Evolutionary conservation across 371 early-diverging fungal species (phyloP).

Genomic region (Saksenaea vasiformis): DNA sequence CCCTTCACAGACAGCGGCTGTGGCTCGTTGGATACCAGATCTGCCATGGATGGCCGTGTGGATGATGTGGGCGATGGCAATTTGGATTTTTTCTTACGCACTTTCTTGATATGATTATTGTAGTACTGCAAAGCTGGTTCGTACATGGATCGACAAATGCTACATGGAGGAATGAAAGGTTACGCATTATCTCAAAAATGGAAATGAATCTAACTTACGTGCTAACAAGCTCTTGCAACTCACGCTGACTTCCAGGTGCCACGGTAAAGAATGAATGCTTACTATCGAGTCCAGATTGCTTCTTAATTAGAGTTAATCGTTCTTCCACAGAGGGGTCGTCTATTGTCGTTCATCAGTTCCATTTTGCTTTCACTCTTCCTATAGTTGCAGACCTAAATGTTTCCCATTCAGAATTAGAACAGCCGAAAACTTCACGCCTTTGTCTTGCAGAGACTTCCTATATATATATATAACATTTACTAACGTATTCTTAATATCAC

Average conservation of each 20-base stretch:
- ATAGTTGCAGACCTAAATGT: conserved; percentile 16
- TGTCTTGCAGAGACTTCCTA: conserved; percentile 68
- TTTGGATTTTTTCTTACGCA: conserved; percentile 71
- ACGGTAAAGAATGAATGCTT: conserved; percentile 68
- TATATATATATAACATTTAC: conserved; percentile 19
- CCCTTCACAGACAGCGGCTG: conserved; percentile 61
- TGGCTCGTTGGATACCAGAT: conserved; percentile 33
- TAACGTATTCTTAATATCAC: neutral
- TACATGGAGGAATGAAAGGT: neutral
- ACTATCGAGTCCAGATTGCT: conserved; percentile 65
- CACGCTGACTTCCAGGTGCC: conserved; percentile 49
- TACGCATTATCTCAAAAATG: neutral
- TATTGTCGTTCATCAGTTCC: conserved; percentile 15
- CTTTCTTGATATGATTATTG: conserved; percentile 70
- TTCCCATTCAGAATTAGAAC: conserved; percentile 63
- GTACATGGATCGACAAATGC: conserved; percentile 68
- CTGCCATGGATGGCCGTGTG: conserved; percentile 21
- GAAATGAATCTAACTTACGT: conserved; percentile 53
- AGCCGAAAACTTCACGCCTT: conserved; percentile 73
- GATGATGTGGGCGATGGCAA: conserved; percentile 55
- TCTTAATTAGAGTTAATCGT: conserved; percentile 60
- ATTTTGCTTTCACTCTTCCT: conserved; percentile 39
- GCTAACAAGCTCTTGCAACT: conserved; percentile 67
- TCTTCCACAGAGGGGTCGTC: conserved; percentile 71
- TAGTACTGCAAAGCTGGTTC: conserved; percentile 74